A percentile compares a stretch with the other conserved stretches of the same genome.
Evolutionary conservation across 1,284 basidiomycete species (phyloP).

Genomic region (Cutaneotrichosporon sp.): DNA sequence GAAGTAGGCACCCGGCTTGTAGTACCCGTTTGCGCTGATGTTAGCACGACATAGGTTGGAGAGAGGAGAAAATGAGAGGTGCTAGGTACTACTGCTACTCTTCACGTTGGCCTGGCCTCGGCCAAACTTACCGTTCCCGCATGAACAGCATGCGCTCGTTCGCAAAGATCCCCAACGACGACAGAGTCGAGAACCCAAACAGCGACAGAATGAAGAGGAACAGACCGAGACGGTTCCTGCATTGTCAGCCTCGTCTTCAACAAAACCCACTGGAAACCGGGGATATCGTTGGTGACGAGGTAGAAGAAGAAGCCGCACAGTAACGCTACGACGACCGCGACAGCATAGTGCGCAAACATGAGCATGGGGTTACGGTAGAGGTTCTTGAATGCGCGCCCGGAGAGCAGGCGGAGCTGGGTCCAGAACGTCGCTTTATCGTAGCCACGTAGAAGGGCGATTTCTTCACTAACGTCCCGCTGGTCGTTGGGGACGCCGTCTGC

Average conservation of each 20-base stretch:
- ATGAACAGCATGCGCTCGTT: conserved; percentile 94
- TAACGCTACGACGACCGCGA: conserved; percentile 78
- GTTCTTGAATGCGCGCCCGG: conserved; percentile 97
- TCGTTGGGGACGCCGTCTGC: conserved; percentile 36
- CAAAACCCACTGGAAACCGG: conserved; percentile 75
- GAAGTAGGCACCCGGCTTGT: conserved; percentile 93
- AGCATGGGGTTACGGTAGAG: conserved; percentile 88
- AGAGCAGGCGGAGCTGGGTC: conserved; percentile 89
- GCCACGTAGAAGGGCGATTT: conserved; percentile 65
- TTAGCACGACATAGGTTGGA: neutral
- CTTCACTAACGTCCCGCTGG: conserved; percentile 56
- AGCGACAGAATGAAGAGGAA: conserved; percentile 95
- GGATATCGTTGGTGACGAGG: conserved; percentile 73
- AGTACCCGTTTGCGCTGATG: conserved; percentile 88
- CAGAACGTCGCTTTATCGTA: conserved; percentile 79
- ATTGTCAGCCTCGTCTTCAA: neutral
- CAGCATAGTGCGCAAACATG: conserved; percentile 83
- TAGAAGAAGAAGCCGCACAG: conserved; percentile 55
- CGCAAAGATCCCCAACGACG: conserved; percentile 86
- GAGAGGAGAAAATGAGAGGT: neutral
- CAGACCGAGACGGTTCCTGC: conserved; percentile 63
- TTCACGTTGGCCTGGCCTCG: neutral
- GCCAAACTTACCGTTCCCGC: conserved; percentile 72
- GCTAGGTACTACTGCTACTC: neutral
- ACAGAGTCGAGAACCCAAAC: conserved; percentile 94